Base-by-base conservation (phyloP, 805 yeast species). In the Kodamaea laetipori region DNA sequence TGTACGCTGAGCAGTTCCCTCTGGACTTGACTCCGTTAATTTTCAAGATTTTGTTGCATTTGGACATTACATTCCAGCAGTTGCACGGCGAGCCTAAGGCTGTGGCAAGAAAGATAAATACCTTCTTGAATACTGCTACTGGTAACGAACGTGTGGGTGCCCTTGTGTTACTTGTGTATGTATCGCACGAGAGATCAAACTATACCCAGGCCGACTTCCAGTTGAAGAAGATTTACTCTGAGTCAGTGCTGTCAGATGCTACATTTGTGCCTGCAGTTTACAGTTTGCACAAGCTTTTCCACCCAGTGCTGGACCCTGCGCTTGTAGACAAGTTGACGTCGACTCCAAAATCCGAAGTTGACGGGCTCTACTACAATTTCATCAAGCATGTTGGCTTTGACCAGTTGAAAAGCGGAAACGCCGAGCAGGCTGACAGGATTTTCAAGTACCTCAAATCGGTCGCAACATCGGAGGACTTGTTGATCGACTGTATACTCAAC, bases 1-100 rank as follows among this genome's bases (percentile, higher is more conserved):
- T 54, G 15, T 65, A 53, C 39, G 33, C 55, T 4, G 21, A 37
- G 25, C 57, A 56, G 24, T 63, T 53, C 41, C 53, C 55, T 1
- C 67, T 66, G 17, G 76, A 71, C 51, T 58, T 51, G 37, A 57
- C 62, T 4, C 62, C 65, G 4, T 31, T 58, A 9, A 46, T 61
- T 2, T 69, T 59, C 50, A 64, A 60, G 45, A 44, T 61, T 13
- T 57, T 71, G 37, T 37, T 62, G 19, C 54, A 57, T 19, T 54
- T 66, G 44, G 59, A 52, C 33, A 60, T 71, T 36, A 49, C 57
- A 2, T 44, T 50, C 33, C 57, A 55, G 2, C 68, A 69, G 27
- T 49, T 69, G 25, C 41, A 51, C 9, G 39, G 51, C 18, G 37
- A 51, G 10, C 30, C 50, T 9, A 43, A 52, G 15, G 31, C 12